Evolutionary conservation across 306 rosid species (phyloP).

Genomic region (Abrus precatorius): DNA sequence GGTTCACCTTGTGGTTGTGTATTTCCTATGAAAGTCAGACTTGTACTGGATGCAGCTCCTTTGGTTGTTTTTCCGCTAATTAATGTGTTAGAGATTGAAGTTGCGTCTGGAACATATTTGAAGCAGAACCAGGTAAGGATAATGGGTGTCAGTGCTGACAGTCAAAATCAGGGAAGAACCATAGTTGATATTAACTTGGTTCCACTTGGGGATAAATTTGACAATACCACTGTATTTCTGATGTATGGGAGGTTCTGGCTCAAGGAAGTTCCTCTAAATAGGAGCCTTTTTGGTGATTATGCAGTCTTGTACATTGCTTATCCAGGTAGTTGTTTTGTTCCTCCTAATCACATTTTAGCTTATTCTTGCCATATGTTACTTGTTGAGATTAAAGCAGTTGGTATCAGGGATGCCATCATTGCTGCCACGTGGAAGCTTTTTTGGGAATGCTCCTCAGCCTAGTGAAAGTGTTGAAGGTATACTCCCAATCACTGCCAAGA

Average conservation of each 20-base stretch:
- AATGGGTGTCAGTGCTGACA: conserved; percentile 93
- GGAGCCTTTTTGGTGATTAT: conserved; percentile 78
- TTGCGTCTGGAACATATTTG: conserved; percentile 88
- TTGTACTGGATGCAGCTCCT: conserved; percentile 80
- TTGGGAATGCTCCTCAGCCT: conserved; percentile 60
- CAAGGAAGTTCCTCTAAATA: conserved; percentile 78
- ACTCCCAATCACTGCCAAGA: conserved; percentile 73
- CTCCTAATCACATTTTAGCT: conserved; percentile 37
- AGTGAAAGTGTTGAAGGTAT: conserved; percentile 48
- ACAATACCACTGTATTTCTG: conserved; percentile 78
- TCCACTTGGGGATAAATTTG: conserved; percentile 91
- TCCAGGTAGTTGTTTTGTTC: conserved; percentile 73
- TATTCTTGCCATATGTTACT: conserved; percentile 43
- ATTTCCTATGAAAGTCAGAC: conserved; percentile 88
- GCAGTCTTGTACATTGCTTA: conserved; percentile 67
- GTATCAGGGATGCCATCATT: conserved; percentile 81
- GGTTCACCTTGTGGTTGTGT: conserved; percentile 99
- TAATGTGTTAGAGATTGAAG: conserved; percentile 84
- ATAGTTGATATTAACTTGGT: conserved; percentile 85
- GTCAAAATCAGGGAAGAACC: conserved; percentile 77
- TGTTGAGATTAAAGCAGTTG: conserved; percentile 54
- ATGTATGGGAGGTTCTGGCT: conserved; percentile 75
- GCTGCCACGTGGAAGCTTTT: conserved; percentile 56
- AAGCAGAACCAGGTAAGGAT: conserved; percentile 93
- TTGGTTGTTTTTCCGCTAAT: conserved; percentile 78